Base-by-base conservation (phyloP, 441 rosid species). In the Aquilaria agallochum region DNA sequence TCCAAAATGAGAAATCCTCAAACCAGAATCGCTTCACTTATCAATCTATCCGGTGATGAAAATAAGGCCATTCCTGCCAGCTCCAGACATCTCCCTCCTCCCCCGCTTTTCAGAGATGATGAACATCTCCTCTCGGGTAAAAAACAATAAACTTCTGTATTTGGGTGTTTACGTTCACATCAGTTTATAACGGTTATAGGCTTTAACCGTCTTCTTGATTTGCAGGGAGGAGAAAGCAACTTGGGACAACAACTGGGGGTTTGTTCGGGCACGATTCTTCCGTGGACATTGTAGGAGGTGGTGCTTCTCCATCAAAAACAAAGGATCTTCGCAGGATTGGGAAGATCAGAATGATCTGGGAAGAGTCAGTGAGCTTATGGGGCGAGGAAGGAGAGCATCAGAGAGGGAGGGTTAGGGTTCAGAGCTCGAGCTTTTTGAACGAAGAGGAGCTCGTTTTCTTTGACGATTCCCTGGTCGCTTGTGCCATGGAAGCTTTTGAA, bases 291-390 rank as follows among this genome's bases (percentile, higher is more conserved):
- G 61, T 63, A 31, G 69, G 68, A 53, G 72, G 67, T 4, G 68
- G 64, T 32, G 65, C 77, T 15, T 67, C 82, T n/a, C 60, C 82
- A 11, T 69, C 83, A 5, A 65, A 78, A 51, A 47, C 79, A 0
- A 90, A 81, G 69, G 93, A 93, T 63, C 79, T 91, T 14, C 80
- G 88, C 20, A 87, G 97, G 53, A 82, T 94, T 20, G 97, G 99
- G 57, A 94, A 86, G 78, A 72, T 94, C 58, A 84, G 90, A 68
- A 84, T 94, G 89, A 82, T 83, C 31, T 94, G 97, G 97, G 99
- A 91, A 69, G 99, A 94, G 66, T 91, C 97, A 2, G 89, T 91
- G 51, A 91, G 79, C 70, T 81, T 94, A 75, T 94, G 99, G 99
- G 96, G 81, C 12, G 96, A 91, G 74, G 99, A 89, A 68, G 96